Conservation (phyloP, 108 stramenopile genomes). For the Nitzschia putrida region DNA sequence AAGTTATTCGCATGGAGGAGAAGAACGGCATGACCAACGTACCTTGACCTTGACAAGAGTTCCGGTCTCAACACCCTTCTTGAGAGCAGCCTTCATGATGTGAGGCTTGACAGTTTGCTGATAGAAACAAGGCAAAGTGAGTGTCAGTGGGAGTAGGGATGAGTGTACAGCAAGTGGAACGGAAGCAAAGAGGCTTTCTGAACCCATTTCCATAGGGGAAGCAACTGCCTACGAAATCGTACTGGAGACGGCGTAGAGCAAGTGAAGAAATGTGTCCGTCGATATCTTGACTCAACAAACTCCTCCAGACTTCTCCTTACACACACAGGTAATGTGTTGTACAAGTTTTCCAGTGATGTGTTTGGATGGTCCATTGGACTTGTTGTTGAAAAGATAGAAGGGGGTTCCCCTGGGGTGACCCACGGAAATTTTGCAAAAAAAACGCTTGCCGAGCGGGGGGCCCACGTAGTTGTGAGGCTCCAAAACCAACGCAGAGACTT, state of each 20-base stretch:
- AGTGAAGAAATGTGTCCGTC: constrained; percentile 20
- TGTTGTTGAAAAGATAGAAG: constrained; percentile 10
- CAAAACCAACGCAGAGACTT: constrained; percentile 21
- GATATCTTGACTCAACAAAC: not conserved
- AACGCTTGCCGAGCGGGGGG: not conserved
- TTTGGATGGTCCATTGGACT: not conserved
- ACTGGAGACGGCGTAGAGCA: constrained; percentile 20
- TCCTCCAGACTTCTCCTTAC: not conserved
- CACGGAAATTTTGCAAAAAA: constrained; percentile 18
- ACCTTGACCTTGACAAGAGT: constrained; percentile 65
- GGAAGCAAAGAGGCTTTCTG: not conserved
- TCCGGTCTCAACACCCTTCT: constrained; percentile 63
- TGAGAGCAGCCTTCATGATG: constrained; percentile 65
- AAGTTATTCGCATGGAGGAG: not conserved
- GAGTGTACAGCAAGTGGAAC: not conserved
- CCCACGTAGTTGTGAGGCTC: not conserved
- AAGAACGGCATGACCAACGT: not conserved
- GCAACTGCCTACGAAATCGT: constrained; percentile 30
- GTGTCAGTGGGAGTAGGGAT: not conserved
- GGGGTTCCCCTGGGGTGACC: not conserved
- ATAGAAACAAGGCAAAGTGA: constrained; percentile 5
- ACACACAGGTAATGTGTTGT: not conserved
- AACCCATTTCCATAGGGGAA: not conserved
- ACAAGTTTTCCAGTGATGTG: constrained; percentile 4
- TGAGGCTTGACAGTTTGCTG: constrained; percentile 49